A percentile compares a stretch with the other conserved stretches of the same genome.
Conservation (phyloP, 176 grass and related monocot species). For the Tillandsia fasciculata region DNA sequence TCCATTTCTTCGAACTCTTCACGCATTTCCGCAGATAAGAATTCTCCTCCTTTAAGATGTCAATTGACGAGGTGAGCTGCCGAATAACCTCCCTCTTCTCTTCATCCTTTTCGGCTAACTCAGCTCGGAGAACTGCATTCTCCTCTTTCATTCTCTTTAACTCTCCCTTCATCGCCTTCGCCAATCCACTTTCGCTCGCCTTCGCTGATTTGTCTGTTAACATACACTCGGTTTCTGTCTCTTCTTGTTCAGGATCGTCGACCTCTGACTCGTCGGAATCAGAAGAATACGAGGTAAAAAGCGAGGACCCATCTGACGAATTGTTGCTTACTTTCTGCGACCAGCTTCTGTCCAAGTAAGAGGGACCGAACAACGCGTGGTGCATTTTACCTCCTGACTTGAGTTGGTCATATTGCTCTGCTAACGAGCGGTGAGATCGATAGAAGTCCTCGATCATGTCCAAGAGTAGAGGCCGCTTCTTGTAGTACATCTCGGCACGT, state of each 20-base stretch:
- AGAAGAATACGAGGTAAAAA: conserved; percentile 34
- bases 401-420: conserved; percentile 68
- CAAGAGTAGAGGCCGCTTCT: conserved; percentile 66
- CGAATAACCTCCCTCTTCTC: conserved; percentile 97
- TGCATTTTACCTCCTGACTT: conserved; percentile 31
- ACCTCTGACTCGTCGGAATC: conserved; percentile 57
- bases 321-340: conserved; percentile 6
- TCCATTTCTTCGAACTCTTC: conserved; percentile 26
- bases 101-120: conserved; percentile 61
- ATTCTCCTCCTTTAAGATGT: conserved; percentile 63
- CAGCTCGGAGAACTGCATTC: conserved; percentile 22
- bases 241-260: conserved; percentile 54
- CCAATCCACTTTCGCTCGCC: conserved; percentile 8
- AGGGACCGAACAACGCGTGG: conserved; percentile 25
- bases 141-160: conserved; percentile 33
- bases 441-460: conserved; percentile 81
- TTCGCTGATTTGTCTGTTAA: background rate
- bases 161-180: conserved; percentile 30
- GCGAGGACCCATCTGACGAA: conserved; percentile 7
- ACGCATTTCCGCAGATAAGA: conserved; percentile 30
- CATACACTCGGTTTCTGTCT: conserved; percentile 6
- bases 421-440: conserved; percentile 60
- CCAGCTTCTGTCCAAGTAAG: conserved; percentile 32
- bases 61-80: conserved; percentile 54
- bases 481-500: conserved; percentile 94